Conservation (phyloP, 2,329 filamentous ascomycete species). For the Fusarium piperis region DNA sequence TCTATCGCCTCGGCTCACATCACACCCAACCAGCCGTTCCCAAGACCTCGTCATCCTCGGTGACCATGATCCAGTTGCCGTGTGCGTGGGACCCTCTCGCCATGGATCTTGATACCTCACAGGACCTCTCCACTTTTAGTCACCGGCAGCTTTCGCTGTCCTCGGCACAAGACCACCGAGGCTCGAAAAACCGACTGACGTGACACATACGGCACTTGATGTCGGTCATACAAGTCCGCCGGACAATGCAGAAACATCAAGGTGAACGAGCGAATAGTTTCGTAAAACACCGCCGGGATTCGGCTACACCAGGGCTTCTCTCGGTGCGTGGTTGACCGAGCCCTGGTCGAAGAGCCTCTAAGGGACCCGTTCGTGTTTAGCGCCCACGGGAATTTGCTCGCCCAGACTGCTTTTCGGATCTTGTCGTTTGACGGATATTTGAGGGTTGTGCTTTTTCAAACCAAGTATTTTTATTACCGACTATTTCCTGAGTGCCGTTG, state of each 20-base stretch:
- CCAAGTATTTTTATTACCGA: background rate
- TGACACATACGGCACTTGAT: background rate
- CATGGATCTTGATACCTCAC: slow-evolving; percentile 5
- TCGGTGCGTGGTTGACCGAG: slow-evolving; percentile 22
- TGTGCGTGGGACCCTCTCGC: background rate
- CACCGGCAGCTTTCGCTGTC: slow-evolving; percentile 23
- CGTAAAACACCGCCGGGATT: slow-evolving; percentile 26
- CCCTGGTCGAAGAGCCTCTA: slow-evolving; percentile 21
- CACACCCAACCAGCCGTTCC: slow-evolving; percentile 17
- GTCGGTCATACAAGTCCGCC: slow-evolving; percentile 32
- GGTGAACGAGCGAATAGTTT: slow-evolving; percentile 31
- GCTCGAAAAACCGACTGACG: background rate
- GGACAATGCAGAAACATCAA: slow-evolving; percentile 9
- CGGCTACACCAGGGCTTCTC: slow-evolving; percentile 29
- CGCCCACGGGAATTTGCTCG: background rate
- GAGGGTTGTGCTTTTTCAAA: background rate
- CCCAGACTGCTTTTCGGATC: background rate
- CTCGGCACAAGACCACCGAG: slow-evolving; percentile 41
- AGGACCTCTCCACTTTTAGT: slow-evolving; percentile 30
- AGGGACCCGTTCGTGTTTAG: background rate
- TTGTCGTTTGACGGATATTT: background rate
- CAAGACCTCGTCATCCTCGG: slow-evolving; percentile 30
- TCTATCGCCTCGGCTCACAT: background rate
- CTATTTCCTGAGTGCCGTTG: background rate
- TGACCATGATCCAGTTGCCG: slow-evolving; percentile 27